Base-by-base conservation (phyloP, 768 basidiomycete species). In the Crepidotus variabilis region DNA sequence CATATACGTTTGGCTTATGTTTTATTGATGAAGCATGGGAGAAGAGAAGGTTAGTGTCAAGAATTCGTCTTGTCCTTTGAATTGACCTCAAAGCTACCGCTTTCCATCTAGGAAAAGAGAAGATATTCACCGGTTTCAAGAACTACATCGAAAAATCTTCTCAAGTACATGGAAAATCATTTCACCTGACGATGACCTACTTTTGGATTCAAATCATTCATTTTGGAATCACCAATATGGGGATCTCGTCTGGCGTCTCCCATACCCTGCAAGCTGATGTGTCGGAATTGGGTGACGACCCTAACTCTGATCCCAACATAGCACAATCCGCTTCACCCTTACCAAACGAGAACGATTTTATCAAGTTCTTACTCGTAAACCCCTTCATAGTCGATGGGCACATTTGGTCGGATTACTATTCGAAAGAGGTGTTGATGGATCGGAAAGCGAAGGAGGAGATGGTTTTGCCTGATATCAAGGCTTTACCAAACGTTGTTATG, bases 151-250 rank as follows among this genome's bases (percentile, higher is more conserved):
- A 63, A 11, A 54, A 69, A 49, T 75, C 70, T 60, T 46, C 67
- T 24, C 71, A 75, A 50, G 71, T 75, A 2, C 67, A 66, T 2
- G 70, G 68, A 3, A 70, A 72, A 22, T 65, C 72, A 23, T 79
- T 78, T 60, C 74, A 79, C 53, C 53, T 77, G 39, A 76, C 76
- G 20, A 77, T 80, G 78, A 76, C 79, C 0, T 80, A 78, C 56
- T 78, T 79, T 61, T 79, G 79, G 78, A 75, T 79, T 52, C 77
- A 80, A 60, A 69, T 78, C 22, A 75, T 78, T 14, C 78, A 78
- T 55, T 74, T 78, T 50, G 78, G 75, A 0, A 79, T 79, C 47
- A 70, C 65, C 10, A 74, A 71, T 54, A 72, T 71, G 56, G 28
- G 28, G 3, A 3, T 28, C 28, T 28, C 28, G 8, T 28, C 28